Base-by-base conservation (phyloP, 2,329 filamentous ascomycete genomes). In the Thyridium curvatum region DNA sequence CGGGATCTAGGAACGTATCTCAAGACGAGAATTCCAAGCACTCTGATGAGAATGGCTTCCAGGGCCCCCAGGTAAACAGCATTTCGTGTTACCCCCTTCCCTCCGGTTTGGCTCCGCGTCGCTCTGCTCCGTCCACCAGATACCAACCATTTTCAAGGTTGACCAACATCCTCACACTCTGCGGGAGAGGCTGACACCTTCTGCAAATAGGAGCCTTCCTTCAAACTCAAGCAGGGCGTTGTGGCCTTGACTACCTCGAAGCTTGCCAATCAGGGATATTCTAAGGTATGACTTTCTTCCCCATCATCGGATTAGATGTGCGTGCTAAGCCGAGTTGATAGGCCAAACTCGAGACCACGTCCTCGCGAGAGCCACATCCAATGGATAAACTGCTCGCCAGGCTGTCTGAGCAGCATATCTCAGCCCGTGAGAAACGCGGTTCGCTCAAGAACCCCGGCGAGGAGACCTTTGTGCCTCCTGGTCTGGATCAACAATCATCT, bases 311-410 rank as follows among this genome's bases (percentile, higher is more conserved):
- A 26, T 26, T 26, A 10, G 21, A 6, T 26, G 21, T 26, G 6
- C 21, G 21, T 26, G 10, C 21, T 26, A 26, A 26, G 10, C n/a
- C n/a, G 21, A 26, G 10, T 10, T 26, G 21, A 26, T 26, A 75
- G 64, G 57, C 64, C 37, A 68, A 53, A 44, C 67, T 71, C 48
- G 69, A 74, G 28, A 33, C 52, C 4, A 49, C 56, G 9, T 53
- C 52, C 6, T 45, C 56, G 10, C 45, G 53, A 34, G 69, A 72
- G 31, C 46, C 61, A 21, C 73, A 69, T 40, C 69, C 72, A 8
- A 79, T 90, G 69, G 86, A 93, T 51, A 81, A 81, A 43, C 75
- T 89, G 37, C 66, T 89, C 46, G 77, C 82, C 40, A 84, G 82
- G 55, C 71, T 91, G 35, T 77, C 78, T n/a, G 81, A 89, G 57